Conservation (phyloP, 192 early-diverging fungal genomes). For the Coemansia sp. region DNA sequence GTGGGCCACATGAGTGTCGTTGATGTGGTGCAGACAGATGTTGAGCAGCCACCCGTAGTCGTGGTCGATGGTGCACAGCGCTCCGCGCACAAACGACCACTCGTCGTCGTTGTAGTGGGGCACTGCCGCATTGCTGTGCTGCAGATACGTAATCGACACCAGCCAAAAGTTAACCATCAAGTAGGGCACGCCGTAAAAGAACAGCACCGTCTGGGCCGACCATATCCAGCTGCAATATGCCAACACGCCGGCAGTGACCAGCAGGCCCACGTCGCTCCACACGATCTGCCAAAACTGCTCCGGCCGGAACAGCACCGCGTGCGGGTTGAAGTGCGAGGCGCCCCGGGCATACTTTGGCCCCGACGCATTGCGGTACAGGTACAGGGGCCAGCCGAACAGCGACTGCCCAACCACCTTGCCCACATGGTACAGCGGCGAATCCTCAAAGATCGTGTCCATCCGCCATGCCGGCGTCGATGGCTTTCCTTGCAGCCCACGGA, state of each 20-base stretch:
- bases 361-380: constrained; percentile 74
- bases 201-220: constrained; percentile 62
- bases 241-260: constrained; percentile 56
- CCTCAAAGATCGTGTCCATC: constrained; percentile 63
- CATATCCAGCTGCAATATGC: constrained; percentile 54
- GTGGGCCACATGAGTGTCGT: constrained; percentile 92
- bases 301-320: constrained; percentile 74
- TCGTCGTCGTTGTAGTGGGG: constrained; percentile 84
- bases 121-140: constrained; percentile 85
- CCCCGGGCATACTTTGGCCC: constrained; percentile 73
- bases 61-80: constrained; percentile 86
- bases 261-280: constrained; percentile 72
- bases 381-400: constrained; percentile 85
- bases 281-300: constrained; percentile 69
- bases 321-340: constrained; percentile 86
- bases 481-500: constrained; percentile 55
- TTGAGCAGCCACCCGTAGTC: constrained; percentile 85
- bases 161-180: constrained; percentile 93
- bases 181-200: constrained; percentile 91
- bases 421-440: constrained; percentile 69
- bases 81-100: constrained; percentile 94
- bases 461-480: constrained; percentile 51
- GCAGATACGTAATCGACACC: constrained; percentile 92
- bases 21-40: constrained; percentile 74
- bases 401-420: constrained; percentile 67